These are phyloP conservation scores for Penicillium pancosmium DNA, from an alignment of 495 filamentous ascomycete genomes.

Conservation along the genomic window DNA sequence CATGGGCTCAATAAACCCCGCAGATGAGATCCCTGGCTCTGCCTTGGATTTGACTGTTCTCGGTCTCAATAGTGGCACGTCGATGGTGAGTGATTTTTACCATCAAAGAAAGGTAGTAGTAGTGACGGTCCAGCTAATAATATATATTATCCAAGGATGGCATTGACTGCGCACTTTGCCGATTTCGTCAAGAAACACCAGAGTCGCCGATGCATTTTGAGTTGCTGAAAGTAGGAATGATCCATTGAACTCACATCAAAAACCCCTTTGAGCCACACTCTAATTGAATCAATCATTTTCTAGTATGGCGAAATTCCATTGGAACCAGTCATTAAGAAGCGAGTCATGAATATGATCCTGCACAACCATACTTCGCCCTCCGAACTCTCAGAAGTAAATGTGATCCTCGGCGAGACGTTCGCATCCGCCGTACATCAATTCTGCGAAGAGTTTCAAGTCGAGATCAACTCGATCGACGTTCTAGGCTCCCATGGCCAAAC, in stretches of 20 bases:
- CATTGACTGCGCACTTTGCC: conserved; percentile 55
- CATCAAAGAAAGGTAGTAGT: background rate
- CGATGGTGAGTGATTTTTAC: conserved; percentile 32
- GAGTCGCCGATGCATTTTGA: conserved; percentile 52
- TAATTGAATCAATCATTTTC: conserved; percentile 3
- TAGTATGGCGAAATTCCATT: conserved; percentile 49
- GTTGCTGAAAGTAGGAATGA: conserved; percentile 40
- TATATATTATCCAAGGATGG: conserved; percentile 36
- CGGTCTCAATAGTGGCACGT: conserved; percentile 52
- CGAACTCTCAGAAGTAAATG: conserved; percentile 57
- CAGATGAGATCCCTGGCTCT: background rate
- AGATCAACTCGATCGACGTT: conserved; percentile 52
- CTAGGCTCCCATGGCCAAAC: conserved; percentile 63
- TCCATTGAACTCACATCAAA: too few relatives aligned
- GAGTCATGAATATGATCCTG: conserved; percentile 58
- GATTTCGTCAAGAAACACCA: conserved; percentile 52
- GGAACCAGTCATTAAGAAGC: conserved; percentile 55
- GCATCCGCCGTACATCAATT: conserved; percentile 50
- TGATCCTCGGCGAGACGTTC: conserved; percentile 55
- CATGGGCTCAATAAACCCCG: conserved; percentile 17
- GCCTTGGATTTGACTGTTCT: conserved; percentile 48
- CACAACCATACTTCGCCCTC: conserved; percentile 54
- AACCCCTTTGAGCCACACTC: conserved; percentile 24
- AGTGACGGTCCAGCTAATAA: background rate
- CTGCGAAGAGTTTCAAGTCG: conserved; percentile 45